Percentiles rank a stretch among this genome's conserved stretches.
Evolutionary conservation across 2,329 filamentous ascomycete genomes (phyloP).

Genomic region (Raffaelea ambrosiae): DNA sequence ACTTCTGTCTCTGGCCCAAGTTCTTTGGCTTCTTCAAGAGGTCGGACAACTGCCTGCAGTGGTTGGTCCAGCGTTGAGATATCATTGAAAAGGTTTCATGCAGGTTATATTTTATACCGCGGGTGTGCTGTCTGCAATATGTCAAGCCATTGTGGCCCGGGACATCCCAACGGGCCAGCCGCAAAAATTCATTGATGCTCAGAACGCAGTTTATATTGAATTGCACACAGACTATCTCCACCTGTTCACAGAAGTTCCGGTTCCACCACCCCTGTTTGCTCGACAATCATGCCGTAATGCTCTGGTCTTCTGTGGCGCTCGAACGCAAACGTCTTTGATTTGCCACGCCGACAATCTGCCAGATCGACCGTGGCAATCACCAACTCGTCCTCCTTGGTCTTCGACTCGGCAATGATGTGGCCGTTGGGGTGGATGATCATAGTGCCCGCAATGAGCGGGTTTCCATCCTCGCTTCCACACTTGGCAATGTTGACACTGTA

Average conservation of each 20-base stretch:
- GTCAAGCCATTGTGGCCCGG: no score
- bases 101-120: no score
- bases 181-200: no score
- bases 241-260: conserved; percentile 12
- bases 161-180: no score
- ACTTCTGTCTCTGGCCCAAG: not conserved
- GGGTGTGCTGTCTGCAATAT: no score
- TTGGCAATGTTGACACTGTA: conserved; percentile 38
- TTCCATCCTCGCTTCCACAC: conserved; percentile 35
- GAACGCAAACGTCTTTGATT: conserved; percentile 38
- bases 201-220: no score
- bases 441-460: conserved; percentile 35
- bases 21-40: no score
- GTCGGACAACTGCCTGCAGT: no score
- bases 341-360: conserved; percentile 34
- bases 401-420: conserved; percentile 37
- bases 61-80: no score
- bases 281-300: conserved; percentile 28
- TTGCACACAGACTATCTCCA: no score
- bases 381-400: conserved; percentile 37
- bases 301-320: conserved; percentile 31
- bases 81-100: no score
- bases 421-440: conserved; percentile 38
- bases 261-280: conserved; percentile 27
- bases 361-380: conserved; percentile 41